A percentile compares a stretch with the other conserved stretches of the same genome.
Conservation (phyloP, 2,329 filamentous ascomycete genomes). For the Alternaria sp. region DNA sequence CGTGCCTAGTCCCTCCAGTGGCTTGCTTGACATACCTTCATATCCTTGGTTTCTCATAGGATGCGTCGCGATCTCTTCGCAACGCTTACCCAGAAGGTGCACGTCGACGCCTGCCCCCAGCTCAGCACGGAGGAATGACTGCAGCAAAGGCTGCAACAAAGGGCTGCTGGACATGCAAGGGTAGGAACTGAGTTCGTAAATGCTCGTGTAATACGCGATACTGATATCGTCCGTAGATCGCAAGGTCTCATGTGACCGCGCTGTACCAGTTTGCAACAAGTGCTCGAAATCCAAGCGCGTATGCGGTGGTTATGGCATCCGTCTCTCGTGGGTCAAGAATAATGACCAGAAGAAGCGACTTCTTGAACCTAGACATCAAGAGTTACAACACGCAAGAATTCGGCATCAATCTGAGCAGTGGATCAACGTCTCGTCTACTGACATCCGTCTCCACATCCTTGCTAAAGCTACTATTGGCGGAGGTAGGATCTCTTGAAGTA, state of each 20-base stretch:
- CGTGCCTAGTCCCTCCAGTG: neutral
- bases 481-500: neutral
- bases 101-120: neutral
- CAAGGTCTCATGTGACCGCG: constrained; percentile 21
- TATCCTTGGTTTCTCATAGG: neutral
- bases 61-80: neutral
- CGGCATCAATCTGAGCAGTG: neutral
- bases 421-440: constrained; percentile 14
- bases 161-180: constrained; percentile 2
- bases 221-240: constrained; percentile 10
- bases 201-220: neutral
- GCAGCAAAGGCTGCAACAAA: neutral
- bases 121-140: neutral
- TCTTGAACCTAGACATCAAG: no score
- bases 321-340: constrained; percentile 17
- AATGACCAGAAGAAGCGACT: neutral
- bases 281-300: constrained; percentile 18
- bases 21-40: neutral
- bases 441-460: constrained; percentile 15
- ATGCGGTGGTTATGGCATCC: constrained; percentile 23
- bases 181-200: neutral
- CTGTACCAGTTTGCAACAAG: constrained; percentile 11
- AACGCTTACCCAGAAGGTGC: neutral
- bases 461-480: neutral
- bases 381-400: neutral